phyloP scores from a whole-genome alignment of 257 asterid species.

The Nicotiana paniculata region DNA sequence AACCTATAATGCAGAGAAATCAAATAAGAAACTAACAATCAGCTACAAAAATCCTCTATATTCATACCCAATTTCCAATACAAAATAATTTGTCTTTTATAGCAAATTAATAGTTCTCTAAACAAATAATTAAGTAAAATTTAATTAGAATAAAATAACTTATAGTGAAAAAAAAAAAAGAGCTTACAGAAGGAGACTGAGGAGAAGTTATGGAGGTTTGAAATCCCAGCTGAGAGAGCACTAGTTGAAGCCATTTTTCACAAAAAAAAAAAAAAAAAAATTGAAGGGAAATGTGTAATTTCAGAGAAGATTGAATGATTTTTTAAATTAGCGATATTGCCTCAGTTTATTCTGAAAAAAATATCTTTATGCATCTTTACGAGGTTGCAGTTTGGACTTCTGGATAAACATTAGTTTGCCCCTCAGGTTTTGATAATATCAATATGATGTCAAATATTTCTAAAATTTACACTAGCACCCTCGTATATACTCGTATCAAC shows the following conservation, averaged over 20 bases:
- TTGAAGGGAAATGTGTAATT: neutral
- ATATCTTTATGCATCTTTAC: neutral
- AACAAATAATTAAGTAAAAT: neutral
- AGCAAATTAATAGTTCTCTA: neutral
- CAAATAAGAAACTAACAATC: neutral
- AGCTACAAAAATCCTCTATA: neutral
- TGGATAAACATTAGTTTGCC: neutral
- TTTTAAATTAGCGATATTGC: neutral
- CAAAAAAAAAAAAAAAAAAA: neutral
- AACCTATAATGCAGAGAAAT: neutral
- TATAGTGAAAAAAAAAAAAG: neutral
- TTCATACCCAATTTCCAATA: neutral
- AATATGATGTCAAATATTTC: neutral
- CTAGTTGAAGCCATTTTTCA: slow-evolving; percentile 1
- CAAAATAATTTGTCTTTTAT: neutral
- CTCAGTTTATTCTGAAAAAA: neutral
- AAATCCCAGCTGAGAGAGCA: slow-evolving; percentile 6
- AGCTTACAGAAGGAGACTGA: neutral
- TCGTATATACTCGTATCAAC: too few relatives aligned
- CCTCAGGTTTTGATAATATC: neutral
- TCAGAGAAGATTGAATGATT: neutral
- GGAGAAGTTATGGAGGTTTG: neutral
- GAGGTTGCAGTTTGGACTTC: neutral
- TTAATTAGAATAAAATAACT: too few relatives aligned
- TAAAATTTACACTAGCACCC: neutral